Evolutionary conservation across 129 eudicot genomes (phyloP), one percentile per base, ranked within the genome.

Genomic region (Gnaphalium uliginosum): DNA sequence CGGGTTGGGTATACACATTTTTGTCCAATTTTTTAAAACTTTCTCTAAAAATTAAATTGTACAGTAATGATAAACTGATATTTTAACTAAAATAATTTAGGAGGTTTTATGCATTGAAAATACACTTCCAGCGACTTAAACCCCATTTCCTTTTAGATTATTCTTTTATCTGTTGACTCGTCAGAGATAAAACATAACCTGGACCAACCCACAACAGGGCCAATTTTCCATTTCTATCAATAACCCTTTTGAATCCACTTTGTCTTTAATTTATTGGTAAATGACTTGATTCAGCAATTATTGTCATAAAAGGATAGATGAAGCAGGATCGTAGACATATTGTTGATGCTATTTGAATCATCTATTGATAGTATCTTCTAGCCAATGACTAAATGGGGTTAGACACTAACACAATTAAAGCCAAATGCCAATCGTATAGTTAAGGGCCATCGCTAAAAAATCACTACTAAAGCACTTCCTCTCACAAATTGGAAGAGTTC

Each of bases 261-360:
- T 15, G 57, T 73, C 57, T 23, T 8, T 73, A 35, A 32, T 58
- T 73, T 37, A 24, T 6, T 37, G 23, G 56, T 30, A 21, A 58
- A 8, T 54, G 37, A 53, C 25, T 23, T 24, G 41, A 68, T 73
- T 73, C 26, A 30, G 59, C 67, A 53, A 30, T 72, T n/a, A 46
- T 10, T 74, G 43, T 17, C 58, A 62, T 22, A 48, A 75, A 63
- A 14, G 18, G 61, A 64, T 60, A 26, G 37, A 75, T 22, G 69
- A 69, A 69, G 73, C 22, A 43, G 72, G 30, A 21, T 66, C 29
- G 4, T 39, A 18, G 7, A 33, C 71, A 66, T 73, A 10, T 39
- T n/a, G 26, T 25, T 62, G 61, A 41, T 62, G 71, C 60, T 74
- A 46, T 15, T 74, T 62, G 43, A 43, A 43, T 24, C 35, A 54